phyloP scores from a whole-genome alignment of 108 stramenopile species.

The Nannochloropsis granulata region DNA sequence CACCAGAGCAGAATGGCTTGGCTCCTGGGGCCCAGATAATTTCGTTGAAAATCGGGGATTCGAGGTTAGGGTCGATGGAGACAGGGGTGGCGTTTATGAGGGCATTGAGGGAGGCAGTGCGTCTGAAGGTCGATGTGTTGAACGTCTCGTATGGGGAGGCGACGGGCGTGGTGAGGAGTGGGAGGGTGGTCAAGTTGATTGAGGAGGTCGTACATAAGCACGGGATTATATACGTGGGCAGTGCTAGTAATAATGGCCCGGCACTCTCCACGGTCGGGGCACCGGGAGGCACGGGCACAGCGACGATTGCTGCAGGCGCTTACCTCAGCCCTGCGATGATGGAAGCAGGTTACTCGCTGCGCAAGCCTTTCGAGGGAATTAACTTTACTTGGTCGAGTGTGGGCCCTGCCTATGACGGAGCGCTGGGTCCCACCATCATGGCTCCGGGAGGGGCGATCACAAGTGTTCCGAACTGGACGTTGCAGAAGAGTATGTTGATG shows the following conservation, averaged over 20 bases:
- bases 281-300: conserved; percentile 52
- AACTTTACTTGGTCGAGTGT: conserved; percentile 66
- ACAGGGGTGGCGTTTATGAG: conserved; percentile 59
- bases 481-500: conserved; percentile 61
- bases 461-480: conserved; percentile 57
- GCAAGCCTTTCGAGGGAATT: conserved; percentile 18
- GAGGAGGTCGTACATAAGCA: conserved; percentile 52
- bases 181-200: conserved; percentile 48
- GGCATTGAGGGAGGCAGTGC: conserved; percentile 56
- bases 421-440: conserved; percentile 47
- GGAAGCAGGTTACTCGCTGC: conserved; percentile 15
- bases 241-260: conserved; percentile 80
- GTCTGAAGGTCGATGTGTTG: conserved; percentile 53
- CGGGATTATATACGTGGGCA: conserved; percentile 53
- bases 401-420: conserved; percentile 69
- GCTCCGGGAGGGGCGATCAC: conserved; percentile 83
- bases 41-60: conserved; percentile 71
- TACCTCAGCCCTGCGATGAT: conserved; percentile 22
- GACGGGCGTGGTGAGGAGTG: conserved; percentile 41
- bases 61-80: conserved; percentile 66
- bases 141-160: conserved; percentile 79
- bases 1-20: conserved; percentile 50
- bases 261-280: conserved; percentile 64
- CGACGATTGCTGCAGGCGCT: conserved; percentile 57
- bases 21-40: conserved; percentile 75